Percentiles rank a stretch among this genome's conserved stretches.
Conservation (phyloP, 2,329 filamentous ascomycete genomes). For the Botrytis porri region DNA sequence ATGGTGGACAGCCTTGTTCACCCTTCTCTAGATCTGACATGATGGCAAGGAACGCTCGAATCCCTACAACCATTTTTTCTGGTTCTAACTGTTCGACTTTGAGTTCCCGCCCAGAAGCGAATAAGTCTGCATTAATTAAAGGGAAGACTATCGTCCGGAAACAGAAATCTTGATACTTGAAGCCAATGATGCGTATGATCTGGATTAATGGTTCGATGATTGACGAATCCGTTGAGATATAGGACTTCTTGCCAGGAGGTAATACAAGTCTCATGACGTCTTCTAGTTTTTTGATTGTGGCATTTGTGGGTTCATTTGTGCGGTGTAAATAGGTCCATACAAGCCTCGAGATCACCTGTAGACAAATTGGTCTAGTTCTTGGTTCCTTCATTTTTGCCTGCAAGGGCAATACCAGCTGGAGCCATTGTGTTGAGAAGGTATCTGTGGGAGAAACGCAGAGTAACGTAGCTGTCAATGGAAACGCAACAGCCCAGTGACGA, state of each 20-base stretch:
- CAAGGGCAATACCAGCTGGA: constrained; percentile 72
- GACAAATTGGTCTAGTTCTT: constrained; percentile 69
- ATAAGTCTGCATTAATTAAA: constrained; percentile 88
- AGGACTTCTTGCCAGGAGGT: constrained; percentile 73
- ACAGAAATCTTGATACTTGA: constrained; percentile 89
- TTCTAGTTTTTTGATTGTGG: constrained; percentile 75
- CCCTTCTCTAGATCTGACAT: constrained; percentile 90
- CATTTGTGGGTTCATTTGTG: constrained; percentile 66
- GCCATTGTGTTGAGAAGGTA: constrained; percentile 80
- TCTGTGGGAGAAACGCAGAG: constrained; percentile 87
- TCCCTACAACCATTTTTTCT: constrained; percentile 95
- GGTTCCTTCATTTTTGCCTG: constrained; percentile 84
- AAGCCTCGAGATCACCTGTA: constrained; percentile 86
- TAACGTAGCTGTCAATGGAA: constrained; percentile 81
- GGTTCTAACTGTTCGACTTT: constrained; percentile 89
- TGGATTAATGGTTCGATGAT: constrained; percentile 89
- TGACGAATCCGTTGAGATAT: constrained; percentile 78
- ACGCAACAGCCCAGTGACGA: constrained; percentile 85
- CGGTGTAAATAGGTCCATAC: constrained; percentile 95
- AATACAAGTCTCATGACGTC: constrained; percentile 84
- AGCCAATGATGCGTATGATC: constrained; percentile 90
- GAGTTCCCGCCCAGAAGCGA: constrained; percentile 58
- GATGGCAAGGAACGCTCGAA: constrained; percentile 87
- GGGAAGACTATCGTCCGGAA: constrained; percentile 93
- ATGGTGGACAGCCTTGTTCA: constrained; percentile 73